Conservation (phyloP, 2,329 filamentous ascomycete genomes). For the Colletotrichum sp. region DNA sequence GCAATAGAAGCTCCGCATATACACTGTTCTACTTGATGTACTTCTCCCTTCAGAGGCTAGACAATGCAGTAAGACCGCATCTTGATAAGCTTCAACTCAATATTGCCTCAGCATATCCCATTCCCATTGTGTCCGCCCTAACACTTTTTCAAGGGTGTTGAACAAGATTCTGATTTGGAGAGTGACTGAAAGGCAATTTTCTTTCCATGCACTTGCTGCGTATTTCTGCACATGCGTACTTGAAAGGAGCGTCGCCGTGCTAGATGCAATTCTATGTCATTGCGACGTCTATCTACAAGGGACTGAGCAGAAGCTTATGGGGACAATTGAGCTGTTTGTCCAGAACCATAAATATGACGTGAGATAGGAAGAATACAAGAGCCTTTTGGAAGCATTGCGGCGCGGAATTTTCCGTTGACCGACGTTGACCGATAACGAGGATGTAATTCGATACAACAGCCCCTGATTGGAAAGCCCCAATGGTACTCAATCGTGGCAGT, state of each 20-base stretch:
- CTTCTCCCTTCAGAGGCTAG: not conserved
- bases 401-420: not conserved
- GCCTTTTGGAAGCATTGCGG: not conserved
- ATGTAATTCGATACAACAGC: not conserved
- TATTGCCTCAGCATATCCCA: not conserved
- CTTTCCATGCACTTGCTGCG: not conserved
- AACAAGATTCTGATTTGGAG: not conserved
- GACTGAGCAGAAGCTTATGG: not conserved
- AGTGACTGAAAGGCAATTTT: fast-evolving
- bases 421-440: not conserved
- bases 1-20: not conserved
- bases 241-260: not conserved
- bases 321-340: not conserved
- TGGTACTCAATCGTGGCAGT: not conserved
- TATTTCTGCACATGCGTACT: not conserved
- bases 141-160: not conserved
- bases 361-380: not conserved
- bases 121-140: not conserved
- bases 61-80: not conserved
- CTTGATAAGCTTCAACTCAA: not conserved
- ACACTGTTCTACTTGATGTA: fast-evolving
- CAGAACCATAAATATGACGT: not conserved
- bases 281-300: not conserved
- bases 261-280: not conserved
- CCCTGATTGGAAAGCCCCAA: not conserved